Percentiles rank a stretch among this genome's conserved stretches.
These are phyloP conservation scores for Nicotiana sylvestris DNA, from an alignment of 257 asterid genomes.

Conservation along the genomic window DNA sequence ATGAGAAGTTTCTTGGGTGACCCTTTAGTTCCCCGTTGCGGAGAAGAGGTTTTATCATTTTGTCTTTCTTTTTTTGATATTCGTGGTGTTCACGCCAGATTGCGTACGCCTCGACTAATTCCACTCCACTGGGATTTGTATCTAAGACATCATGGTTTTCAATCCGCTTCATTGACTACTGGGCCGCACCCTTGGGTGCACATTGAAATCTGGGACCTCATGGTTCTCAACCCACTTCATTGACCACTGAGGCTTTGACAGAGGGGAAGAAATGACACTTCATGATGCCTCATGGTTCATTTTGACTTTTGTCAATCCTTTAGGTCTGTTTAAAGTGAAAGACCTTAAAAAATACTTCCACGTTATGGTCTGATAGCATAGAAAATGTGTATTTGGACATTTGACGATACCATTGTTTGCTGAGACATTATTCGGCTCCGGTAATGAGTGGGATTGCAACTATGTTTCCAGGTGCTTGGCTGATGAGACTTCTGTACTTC, in stretches of 20 bases:
- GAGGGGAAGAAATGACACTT: too few relatives aligned
- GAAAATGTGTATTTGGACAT: neutral
- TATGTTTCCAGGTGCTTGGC: slow-evolving; percentile 65
- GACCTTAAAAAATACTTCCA: neutral
- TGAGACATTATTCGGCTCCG: neutral
- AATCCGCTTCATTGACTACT: too few relatives aligned
- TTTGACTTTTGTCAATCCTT: neutral
- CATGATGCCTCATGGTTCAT: too few relatives aligned
- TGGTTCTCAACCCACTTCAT: too few relatives aligned
- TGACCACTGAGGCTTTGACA: too few relatives aligned
- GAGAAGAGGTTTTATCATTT: neutral
- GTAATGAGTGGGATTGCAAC: neutral
- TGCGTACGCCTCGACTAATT: too few relatives aligned
- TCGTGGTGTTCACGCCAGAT: too few relatives aligned
- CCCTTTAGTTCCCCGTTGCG: neutral
- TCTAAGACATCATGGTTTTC: too few relatives aligned
- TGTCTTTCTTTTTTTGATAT: too few relatives aligned
- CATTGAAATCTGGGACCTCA: too few relatives aligned
- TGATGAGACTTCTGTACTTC: slow-evolving; percentile 77
- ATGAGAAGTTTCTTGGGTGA: neutral
- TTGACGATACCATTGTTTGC: neutral
- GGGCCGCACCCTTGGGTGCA: too few relatives aligned
- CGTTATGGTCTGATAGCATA: neutral
- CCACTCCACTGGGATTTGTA: too few relatives aligned
- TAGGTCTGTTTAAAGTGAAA: neutral